Conservation (phyloP, 2,329 filamentous ascomycete genomes). For the Epichloe scottii region DNA sequence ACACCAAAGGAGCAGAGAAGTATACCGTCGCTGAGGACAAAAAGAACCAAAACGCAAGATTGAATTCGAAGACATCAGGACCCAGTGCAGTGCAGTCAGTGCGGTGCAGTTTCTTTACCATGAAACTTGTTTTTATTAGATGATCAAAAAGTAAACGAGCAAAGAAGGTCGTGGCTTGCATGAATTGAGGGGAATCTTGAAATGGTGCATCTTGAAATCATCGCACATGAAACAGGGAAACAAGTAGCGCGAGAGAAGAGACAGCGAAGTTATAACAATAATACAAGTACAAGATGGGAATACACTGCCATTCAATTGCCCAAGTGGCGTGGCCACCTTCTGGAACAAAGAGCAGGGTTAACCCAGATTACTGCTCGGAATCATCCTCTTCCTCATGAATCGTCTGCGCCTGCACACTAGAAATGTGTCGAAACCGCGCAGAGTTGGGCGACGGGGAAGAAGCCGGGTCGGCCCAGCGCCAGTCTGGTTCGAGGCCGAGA, state of each 20-base stretch:
- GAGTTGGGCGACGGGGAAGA: constrained; percentile 13
- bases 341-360: too few relatives aligned
- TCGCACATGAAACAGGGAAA: constrained; percentile 1
- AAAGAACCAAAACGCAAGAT: not conserved
- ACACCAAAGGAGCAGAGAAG: constrained; percentile 28
- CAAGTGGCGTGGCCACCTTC: too few relatives aligned
- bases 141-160: not conserved
- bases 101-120: not conserved
- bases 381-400: constrained; percentile 67
- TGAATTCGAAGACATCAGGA: not conserved
- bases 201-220: constrained; percentile 5
- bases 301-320: too few relatives aligned
- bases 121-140: not conserved
- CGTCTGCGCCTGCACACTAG: constrained; percentile 48
- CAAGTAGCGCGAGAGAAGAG: not conserved
- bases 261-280: not conserved
- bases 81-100: too few relatives aligned
- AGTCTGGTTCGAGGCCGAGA: constrained; percentile 22
- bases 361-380: constrained; percentile 26
- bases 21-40: constrained; percentile 33
- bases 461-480: constrained; percentile 23
- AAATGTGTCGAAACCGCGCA: constrained; percentile 25
- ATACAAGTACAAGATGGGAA: not conserved
- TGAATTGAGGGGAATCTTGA: not conserved
- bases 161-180: not conserved